These are phyloP conservation scores for Hydnum rufescens DNA, from an alignment of 768 basidiomycete genomes.

Conservation along the genomic window DNA sequence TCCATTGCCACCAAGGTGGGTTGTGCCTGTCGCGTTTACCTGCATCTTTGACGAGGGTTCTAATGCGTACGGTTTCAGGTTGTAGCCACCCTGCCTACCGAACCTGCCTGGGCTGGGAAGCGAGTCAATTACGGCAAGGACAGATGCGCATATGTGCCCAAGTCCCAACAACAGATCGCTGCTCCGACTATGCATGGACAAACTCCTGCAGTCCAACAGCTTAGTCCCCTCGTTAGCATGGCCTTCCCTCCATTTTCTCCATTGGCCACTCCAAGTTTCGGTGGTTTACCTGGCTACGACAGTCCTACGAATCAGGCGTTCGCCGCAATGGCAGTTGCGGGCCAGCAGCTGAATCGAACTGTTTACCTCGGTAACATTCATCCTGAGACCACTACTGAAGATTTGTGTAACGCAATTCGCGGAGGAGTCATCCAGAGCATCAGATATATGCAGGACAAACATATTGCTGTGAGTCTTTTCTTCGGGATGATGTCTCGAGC, in stretches of 20 bases:
- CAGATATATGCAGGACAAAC: conserved; percentile 90
- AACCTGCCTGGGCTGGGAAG: conserved; percentile 87
- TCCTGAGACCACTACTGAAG: conserved; percentile 86
- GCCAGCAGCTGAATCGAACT: conserved; percentile 63
- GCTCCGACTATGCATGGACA: neutral
- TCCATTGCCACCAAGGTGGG: conserved; percentile 82
- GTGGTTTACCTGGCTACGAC: conserved; percentile 4
- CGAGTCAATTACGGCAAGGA: conserved; percentile 98
- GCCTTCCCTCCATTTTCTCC: conserved; percentile 14
- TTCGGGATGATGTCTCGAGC: neutral
- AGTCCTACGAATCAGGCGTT: conserved; percentile 8
- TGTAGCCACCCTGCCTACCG: conserved; percentile 78
- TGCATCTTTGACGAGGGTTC: conserved; percentile 81
- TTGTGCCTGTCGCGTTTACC: conserved; percentile 50
- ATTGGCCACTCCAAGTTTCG: conserved; percentile 8
- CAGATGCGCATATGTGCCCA: conserved; percentile 93
- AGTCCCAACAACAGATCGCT: conserved; percentile 48
- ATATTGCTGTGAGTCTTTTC: conserved; percentile 49
- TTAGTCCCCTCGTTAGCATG: conserved; percentile 11
- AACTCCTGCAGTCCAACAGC: conserved; percentile 13
- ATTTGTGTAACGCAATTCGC: conserved; percentile 87
- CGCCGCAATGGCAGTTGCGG: conserved; percentile 16
- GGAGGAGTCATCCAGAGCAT: conserved; percentile 95
- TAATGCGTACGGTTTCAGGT: conserved; percentile 32
- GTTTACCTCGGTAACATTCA: conserved; percentile 95